Conservation (phyloP, 2,329 filamentous ascomycete species). For the Aspergillus vadensis region DNA sequence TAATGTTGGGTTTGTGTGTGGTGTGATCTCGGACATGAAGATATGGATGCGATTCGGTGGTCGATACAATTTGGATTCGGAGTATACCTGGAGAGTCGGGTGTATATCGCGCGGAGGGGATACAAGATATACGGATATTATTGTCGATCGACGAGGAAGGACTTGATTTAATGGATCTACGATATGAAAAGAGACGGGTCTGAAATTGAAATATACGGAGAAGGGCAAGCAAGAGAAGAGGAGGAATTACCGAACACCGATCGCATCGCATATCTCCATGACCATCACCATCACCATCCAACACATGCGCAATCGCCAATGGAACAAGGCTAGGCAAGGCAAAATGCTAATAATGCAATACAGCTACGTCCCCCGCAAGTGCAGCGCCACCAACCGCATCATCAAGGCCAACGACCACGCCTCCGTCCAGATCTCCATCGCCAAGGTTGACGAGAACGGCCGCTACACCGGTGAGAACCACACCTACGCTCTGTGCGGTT, state of each 20-base stretch:
- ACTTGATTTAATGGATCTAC: too few relatives aligned
- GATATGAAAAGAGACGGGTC: not conserved
- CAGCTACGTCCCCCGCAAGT: constrained; percentile 98
- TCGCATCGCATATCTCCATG: not conserved
- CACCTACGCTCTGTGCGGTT: constrained; percentile 94
- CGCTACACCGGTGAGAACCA: constrained; percentile 96
- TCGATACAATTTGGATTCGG: too few relatives aligned
- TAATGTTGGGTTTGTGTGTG: constrained; percentile 12
- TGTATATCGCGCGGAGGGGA: too few relatives aligned
- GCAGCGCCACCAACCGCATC: constrained; percentile 98
- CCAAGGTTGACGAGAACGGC: constrained; percentile 99
- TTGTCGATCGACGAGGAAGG: too few relatives aligned
- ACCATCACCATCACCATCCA: too few relatives aligned
- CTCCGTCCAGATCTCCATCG: constrained; percentile 94
- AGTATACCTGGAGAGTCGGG: too few relatives aligned
- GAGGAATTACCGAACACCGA: constrained; percentile 5
- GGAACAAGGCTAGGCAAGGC: constrained; percentile 1
- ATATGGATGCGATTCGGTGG: not conserved
- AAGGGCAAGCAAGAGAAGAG: not conserved
- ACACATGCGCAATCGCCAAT: not conserved
- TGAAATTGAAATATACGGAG: not conserved
- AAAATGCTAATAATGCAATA: constrained; percentile 17
- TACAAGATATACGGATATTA: too few relatives aligned
- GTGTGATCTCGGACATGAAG: not conserved
- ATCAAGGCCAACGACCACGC: constrained; percentile 99